These are phyloP conservation scores for Conticribra guillardii DNA, from an alignment of 108 stramenopile genomes.

Conservation along the genomic window DNA sequence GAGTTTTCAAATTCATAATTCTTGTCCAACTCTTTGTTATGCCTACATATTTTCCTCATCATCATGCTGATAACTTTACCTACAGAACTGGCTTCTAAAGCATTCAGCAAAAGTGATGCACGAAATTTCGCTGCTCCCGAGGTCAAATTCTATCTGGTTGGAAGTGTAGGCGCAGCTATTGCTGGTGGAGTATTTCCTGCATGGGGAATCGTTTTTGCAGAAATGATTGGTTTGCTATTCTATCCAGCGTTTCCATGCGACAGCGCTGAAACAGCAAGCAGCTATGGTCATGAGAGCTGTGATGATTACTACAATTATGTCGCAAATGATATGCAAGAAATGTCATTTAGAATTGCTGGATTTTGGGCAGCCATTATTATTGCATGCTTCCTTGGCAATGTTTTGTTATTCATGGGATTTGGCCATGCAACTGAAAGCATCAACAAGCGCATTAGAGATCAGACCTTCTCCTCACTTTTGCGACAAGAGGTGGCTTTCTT, in stretches of 20 bases:
- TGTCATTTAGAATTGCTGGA: constrained; percentile 47
- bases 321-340: constrained; percentile 59
- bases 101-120: constrained; percentile 40
- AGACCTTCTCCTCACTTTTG: constrained; percentile 58
- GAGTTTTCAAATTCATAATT: neutral
- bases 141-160: constrained; percentile 39
- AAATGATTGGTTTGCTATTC: constrained; percentile 77
- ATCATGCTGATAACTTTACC: too few species aligned
- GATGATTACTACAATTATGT: constrained; percentile 55
- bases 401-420: constrained; percentile 66
- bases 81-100: constrained; percentile 42
- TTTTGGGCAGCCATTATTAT: constrained; percentile 54
- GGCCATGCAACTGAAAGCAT: constrained; percentile 76
- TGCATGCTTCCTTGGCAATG: constrained; percentile 63
- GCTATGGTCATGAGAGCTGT: constrained; percentile 48
- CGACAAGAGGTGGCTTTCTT: constrained; percentile 82
- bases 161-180: constrained; percentile 65
- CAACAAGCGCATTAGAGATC: constrained; percentile 72
- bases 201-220: constrained; percentile 69
- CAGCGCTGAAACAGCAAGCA: constrained; percentile 7
- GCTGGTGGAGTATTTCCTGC: constrained; percentile 76
- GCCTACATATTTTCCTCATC: too few species aligned
- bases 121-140: constrained; percentile 55
- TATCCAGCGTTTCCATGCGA: constrained; percentile 52
- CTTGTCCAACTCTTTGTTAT: neutral